Evolutionary conservation across 768 basidiomycete genomes (phyloP), one percentile per base, ranked within the genome.

Genomic region (Suillus brevipes): DNA sequence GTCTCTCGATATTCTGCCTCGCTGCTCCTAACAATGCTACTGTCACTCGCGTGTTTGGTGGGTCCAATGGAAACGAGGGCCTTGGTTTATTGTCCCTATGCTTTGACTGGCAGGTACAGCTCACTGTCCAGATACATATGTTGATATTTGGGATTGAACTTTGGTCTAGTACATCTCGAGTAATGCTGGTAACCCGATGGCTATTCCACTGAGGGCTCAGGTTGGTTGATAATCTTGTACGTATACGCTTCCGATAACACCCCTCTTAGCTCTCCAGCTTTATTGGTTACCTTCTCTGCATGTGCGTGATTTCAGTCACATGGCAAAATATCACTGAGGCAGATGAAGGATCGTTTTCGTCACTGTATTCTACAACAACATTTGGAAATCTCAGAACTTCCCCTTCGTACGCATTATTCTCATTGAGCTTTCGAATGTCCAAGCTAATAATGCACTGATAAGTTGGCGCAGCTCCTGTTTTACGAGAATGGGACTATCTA

Each of bases 51-150:
- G 76, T 88, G 37, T 88, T 89, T 68, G 87, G 87, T 60, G 87
- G 87, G 47, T 85, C 82, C 45, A 82, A 84, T 38, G 87, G 81
- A 62, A 87, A 89, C 62, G 87, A 88, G 72, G 87, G 87, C 8
- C 80, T 89, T 49, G 88, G 87, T 13, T 74, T 84, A 60, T 82
- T 89, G 52, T 81, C 87, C 2, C 71, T 88, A 47, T 87, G 80
- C 66, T 75, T 89, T 16, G 88, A 89, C 69, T 89, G 88, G 87
- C 85, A 86, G 76, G 75, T 76, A 63, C 1, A 13, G 28, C 18
- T 20, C 18, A 5, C 52, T 31, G 18, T 34, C 31, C 16, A 20
- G 40, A 45, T 69, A 81, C 84, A 9, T 20, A 43, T 64, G 81
- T 86, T 18, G 65, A 83, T 80, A 43, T 78, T 20, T 28, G 4